phyloP scores from a whole-genome alignment of 306 rosid species.

The Medicago arabica region DNA sequence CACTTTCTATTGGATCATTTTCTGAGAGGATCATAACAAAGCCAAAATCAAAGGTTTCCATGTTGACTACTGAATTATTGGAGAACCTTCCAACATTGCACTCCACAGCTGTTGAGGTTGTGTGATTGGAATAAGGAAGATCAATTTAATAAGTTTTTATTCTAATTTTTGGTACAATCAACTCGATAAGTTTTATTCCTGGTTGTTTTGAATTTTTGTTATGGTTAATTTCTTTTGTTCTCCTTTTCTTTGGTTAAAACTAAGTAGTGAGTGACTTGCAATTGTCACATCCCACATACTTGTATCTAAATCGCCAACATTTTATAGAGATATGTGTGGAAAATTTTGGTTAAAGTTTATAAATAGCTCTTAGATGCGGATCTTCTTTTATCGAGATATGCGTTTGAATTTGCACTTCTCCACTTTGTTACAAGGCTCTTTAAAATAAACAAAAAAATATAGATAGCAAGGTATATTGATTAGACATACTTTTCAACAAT shows the following conservation, averaged over 20 bases:
- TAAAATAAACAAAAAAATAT: no score
- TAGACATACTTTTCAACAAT: no score
- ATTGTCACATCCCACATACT: neutral
- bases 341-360: constrained; percentile 10
- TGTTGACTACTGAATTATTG: constrained; percentile 82
- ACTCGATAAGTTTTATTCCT: no score
- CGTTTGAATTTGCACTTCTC: no score
- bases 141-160: neutral
- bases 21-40: constrained; percentile 42
- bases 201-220: neutral
- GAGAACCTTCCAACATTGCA: constrained; percentile 66
- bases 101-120: constrained; percentile 61
- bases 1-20: constrained; percentile 38
- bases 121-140: constrained; percentile 30
- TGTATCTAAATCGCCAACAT: neutral
- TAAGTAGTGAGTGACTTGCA: constrained; percentile 33
- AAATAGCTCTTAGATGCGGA: neutral
- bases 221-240: neutral
- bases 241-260: neutral
- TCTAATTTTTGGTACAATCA: no score
- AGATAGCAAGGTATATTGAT: no score
- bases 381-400: neutral
- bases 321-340: constrained; percentile 9
- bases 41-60: constrained; percentile 64
- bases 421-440: no score